A percentile compares a stretch with the other conserved stretches of the same genome.
These are phyloP conservation scores for Tephrocybe rancida DNA, from an alignment of 768 basidiomycete species.

Conservation along the genomic window DNA sequence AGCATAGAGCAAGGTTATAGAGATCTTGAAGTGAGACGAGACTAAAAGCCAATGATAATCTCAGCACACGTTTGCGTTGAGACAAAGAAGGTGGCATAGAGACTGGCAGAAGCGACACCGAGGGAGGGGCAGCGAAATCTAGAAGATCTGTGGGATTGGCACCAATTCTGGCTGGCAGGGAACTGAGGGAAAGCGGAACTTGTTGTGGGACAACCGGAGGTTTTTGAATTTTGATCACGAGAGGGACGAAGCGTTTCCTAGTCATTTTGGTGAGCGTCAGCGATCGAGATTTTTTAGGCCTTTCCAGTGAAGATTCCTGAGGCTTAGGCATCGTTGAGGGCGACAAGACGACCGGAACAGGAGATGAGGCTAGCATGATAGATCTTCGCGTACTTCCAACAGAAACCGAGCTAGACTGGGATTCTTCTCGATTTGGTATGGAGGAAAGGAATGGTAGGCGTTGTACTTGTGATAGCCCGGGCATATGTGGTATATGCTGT, in stretches of 20 bases:
- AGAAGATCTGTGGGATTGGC: slow-evolving; percentile 25
- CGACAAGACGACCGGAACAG: neutral
- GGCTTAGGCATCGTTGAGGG: neutral
- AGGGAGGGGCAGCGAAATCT: slow-evolving; percentile 32
- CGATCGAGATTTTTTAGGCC: neutral
- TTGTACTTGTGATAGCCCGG: neutral
- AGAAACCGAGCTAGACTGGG: too few relatives aligned
- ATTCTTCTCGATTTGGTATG: too few relatives aligned
- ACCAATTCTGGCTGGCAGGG: neutral
- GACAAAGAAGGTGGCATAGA: slow-evolving; percentile 59
- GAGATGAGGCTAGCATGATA: too few relatives aligned
- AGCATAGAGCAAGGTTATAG: slow-evolving; percentile 50
- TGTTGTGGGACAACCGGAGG: neutral
- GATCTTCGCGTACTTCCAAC: too few relatives aligned
- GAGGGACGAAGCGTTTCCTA: slow-evolving; percentile 33
- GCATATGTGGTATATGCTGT: neutral
- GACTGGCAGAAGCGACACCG: slow-evolving; percentile 39
- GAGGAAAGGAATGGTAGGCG: too few relatives aligned
- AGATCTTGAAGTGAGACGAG: slow-evolving; percentile 47
- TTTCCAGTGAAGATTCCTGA: neutral
- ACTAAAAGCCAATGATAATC: slow-evolving; percentile 57
- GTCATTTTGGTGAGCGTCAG: neutral
- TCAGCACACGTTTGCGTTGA: slow-evolving; percentile 55
- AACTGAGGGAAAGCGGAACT: neutral
- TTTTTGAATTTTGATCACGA: slow-evolving; percentile 16